A percentile compares a stretch with the other conserved stretches of the same genome.
Conservation (phyloP, 1,139 yeast species). For the Geotrichum cucujoidarum region DNA sequence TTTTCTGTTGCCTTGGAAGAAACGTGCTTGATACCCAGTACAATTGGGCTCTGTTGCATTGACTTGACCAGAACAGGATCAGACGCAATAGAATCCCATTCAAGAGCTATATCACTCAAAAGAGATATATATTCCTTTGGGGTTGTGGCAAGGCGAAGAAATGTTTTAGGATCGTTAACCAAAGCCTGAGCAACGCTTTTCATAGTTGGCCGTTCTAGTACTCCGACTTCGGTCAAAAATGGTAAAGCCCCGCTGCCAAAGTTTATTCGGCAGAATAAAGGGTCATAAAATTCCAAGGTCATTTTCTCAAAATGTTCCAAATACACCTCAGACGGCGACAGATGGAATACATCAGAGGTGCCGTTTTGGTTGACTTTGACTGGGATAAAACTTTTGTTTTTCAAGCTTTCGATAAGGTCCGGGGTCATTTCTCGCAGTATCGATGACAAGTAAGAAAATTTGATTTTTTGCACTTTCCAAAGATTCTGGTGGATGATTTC, state of each 20-base stretch:
- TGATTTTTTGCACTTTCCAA: slow-evolving; percentile 25
- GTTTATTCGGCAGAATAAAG: slow-evolving; percentile 31
- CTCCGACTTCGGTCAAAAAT: slow-evolving; percentile 36
- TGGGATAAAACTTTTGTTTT: slow-evolving; percentile 31
- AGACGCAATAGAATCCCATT: slow-evolving; percentile 27
- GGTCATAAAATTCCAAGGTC: slow-evolving; percentile 26
- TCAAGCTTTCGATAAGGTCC: slow-evolving; percentile 24
- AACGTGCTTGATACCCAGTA: slow-evolving; percentile 31
- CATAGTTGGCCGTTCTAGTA: slow-evolving; percentile 35
- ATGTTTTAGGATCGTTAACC: slow-evolving; percentile 32
- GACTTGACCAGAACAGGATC: slow-evolving; percentile 27
- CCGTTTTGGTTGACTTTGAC: slow-evolving; percentile 14
- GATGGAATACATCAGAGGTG: slow-evolving; percentile 1
- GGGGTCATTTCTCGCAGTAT: slow-evolving; percentile 25
- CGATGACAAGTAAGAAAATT: slow-evolving; percentile 34
- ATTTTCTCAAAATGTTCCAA: slow-evolving; percentile 20
- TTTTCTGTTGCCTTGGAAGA: slow-evolving; percentile 4
- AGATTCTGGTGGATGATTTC: slow-evolving; percentile 28
- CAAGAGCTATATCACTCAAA: slow-evolving; percentile 27
- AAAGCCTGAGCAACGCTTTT: slow-evolving; percentile 33
- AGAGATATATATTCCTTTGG: slow-evolving; percentile 29
- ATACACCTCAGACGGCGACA: slow-evolving; percentile 28
- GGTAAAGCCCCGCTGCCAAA: slow-evolving; percentile 31
- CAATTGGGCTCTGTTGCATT: slow-evolving; percentile 32
- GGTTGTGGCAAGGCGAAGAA: slow-evolving; percentile 30